Base-by-base conservation (phyloP, 129 eudicot genomes). In the Artemisia argyi region DNA sequence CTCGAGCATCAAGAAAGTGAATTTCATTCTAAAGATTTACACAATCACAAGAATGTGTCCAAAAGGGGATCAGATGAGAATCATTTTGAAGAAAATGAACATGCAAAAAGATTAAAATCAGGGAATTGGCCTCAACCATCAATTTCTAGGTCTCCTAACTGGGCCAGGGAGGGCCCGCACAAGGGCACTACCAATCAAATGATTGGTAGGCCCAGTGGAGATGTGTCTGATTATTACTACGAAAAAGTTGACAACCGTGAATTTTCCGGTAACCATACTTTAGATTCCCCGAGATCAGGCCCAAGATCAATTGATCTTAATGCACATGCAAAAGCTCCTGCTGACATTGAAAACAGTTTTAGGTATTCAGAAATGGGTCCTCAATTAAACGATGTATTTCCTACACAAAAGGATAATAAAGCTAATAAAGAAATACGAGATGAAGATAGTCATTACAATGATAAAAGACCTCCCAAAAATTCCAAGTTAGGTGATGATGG, bases 51-150 rank as follows among this genome's bases (percentile, higher is more conserved):
- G 73, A 66, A 78, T 20, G 77, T 81, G 49, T 72, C 84, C 19
- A 90, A 90, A 81, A 79, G 97, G 76, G 82, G 60, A 68, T 74
- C 80, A 3, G 84, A 85, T 13, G 85, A 53, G 47, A 78, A 79
- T 51, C 77, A 79, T 63, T 73, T 69, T 24, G 84, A 87, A 79
- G 88, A 77, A 39, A 81, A 81, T 2, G 85, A 62, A 59, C 79
- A 22, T 50, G 10, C 68, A n/a, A 91, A 90, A 69, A 88, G 82
- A 72, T 76, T 70, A 55, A 94, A 86, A 85, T 24, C 82, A 48
- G 84, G 71, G 63, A 84, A 61, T 62, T 55, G 66, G 73, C 61
- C 79, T 59, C 76, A 77, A 66, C 66, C 82, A 42, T 71, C 67
- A 69, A 62, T 77, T 32, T 75, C 82, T 35, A 80, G 80, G 69